These are phyloP conservation scores for Fusarium oxysporum DNA, from an alignment of 2,329 filamentous ascomycete genomes.

Conservation along the genomic window DNA sequence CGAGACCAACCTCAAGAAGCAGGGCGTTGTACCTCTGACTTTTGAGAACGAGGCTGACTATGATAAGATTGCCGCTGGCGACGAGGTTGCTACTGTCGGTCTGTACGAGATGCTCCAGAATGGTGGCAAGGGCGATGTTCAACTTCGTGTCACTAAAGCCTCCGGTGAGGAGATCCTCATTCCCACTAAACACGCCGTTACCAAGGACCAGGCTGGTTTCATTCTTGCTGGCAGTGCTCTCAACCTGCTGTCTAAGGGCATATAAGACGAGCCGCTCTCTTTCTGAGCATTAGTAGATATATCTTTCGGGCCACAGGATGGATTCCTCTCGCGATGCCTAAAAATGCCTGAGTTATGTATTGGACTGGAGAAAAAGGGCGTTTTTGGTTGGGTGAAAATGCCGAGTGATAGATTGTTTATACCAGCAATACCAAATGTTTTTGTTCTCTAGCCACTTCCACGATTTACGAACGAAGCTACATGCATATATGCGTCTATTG, in stretches of 20 bases:
- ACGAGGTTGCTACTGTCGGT: slow-evolving; percentile 84
- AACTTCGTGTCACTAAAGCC: slow-evolving; percentile 72
- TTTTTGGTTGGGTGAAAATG: slow-evolving; percentile 43
- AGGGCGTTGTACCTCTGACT: slow-evolving; percentile 93
- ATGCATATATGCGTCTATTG: background rate
- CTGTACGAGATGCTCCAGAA: slow-evolving; percentile 83
- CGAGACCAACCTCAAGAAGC: slow-evolving; percentile 97
- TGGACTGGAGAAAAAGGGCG: slow-evolving; percentile 35
- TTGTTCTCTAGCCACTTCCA: slow-evolving; percentile 10
- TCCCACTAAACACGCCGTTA: slow-evolving; percentile 87
- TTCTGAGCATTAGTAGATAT: background rate
- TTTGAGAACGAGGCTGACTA: slow-evolving; percentile 92
- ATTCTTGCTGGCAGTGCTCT: slow-evolving; percentile 93
- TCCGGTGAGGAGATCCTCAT: slow-evolving; percentile 75
- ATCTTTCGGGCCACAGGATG: background rate
- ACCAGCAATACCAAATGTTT: slow-evolving; percentile 42
- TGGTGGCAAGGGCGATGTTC: slow-evolving; percentile 82
- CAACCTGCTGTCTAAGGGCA: slow-evolving; percentile 81
- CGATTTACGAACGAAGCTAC: background rate
- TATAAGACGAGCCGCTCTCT: slow-evolving; percentile 32
- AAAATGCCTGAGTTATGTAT: slow-evolving; percentile 28
- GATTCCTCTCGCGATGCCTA: slow-evolving; percentile 3
- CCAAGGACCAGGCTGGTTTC: slow-evolving; percentile 89
- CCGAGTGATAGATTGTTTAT: slow-evolving; percentile 45
- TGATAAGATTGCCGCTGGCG: slow-evolving; percentile 83